Conservation (phyloP, 768 basidiomycete species). For the Coprinopsis marcescibilis region DNA sequence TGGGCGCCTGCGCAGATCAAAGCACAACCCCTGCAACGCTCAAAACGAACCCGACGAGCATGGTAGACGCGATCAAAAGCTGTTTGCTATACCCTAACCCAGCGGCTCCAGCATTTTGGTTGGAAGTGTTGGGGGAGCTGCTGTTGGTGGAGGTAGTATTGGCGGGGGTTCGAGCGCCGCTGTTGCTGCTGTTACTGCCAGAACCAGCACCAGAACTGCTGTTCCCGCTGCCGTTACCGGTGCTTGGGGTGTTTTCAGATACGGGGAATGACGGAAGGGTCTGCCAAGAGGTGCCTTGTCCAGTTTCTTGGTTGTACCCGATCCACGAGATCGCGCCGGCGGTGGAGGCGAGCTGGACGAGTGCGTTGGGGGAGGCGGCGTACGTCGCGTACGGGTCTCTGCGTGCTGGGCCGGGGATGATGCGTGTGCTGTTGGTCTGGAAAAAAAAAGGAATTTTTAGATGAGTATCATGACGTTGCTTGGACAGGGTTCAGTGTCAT, state of each 20-base stretch:
- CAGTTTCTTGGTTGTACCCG: constrained; percentile 44
- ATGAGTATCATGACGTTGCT: no score
- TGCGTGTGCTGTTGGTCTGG: constrained; percentile 64
- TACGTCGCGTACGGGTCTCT: constrained; percentile 60
- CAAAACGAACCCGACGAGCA: no score
- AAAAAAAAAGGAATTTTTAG: no score
- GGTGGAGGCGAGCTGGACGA: constrained; percentile 62
- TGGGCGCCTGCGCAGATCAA: no score
- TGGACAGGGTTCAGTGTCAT: no score
- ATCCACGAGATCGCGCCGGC: constrained; percentile 54
- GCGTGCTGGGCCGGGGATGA: constrained; percentile 50
- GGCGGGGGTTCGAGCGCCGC: background rate
- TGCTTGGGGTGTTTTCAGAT: background rate
- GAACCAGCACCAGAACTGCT: background rate
- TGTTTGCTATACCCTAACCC: no score
- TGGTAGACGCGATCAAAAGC: no score
- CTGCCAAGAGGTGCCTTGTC: background rate
- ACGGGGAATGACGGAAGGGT: background rate
- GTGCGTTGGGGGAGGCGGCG: constrained; percentile 52
- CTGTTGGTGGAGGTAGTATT: background rate
- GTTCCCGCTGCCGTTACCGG: background rate
- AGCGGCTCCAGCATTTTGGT: background rate
- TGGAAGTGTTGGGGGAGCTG: background rate
- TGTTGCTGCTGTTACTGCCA: background rate
- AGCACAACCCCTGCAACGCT: no score